Conservation (phyloP, 352 stramenopile genomes). For the Phytophthora boehmeriae region DNA sequence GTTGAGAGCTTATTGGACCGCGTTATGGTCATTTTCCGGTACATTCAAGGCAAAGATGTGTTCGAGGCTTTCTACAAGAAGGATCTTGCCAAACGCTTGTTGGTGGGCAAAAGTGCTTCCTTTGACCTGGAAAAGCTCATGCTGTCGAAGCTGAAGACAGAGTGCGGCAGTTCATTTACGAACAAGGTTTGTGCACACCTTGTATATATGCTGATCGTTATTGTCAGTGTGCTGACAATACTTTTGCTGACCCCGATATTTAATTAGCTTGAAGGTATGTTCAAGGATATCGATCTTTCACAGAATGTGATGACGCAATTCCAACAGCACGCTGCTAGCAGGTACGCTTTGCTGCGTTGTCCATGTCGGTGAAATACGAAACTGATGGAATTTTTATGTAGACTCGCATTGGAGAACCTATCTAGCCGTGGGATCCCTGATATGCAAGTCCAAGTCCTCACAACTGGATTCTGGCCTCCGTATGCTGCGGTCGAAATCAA, state of each 20-base stretch:
- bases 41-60: slow-evolving; percentile 97
- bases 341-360: slow-evolving; percentile 34
- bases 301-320: slow-evolving; percentile 95
- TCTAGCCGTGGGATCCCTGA: slow-evolving; percentile 68
- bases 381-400: slow-evolving; percentile 21
- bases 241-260: background rate
- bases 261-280: slow-evolving; percentile 97
- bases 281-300: slow-evolving; percentile 98
- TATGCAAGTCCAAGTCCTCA: slow-evolving; percentile 97
- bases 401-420: slow-evolving; percentile 54
- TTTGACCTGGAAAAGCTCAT: slow-evolving; percentile 97
- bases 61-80: slow-evolving; percentile 99
- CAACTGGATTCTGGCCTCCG: slow-evolving; percentile 97
- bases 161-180: slow-evolving; percentile 98
- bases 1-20: slow-evolving; percentile 89
- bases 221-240: background rate
- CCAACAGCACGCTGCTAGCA: slow-evolving; percentile 77
- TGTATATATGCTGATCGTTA: background rate
- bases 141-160: slow-evolving; percentile 97
- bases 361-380: background rate
- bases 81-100: slow-evolving; percentile 96
- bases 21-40: slow-evolving; percentile 96
- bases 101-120: slow-evolving; percentile 90
- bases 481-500: slow-evolving; percentile 90
- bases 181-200: slow-evolving; percentile 86